phyloP scores from a whole-genome alignment of 768 basidiomycete species.

The Lactifluus piperatus region DNA sequence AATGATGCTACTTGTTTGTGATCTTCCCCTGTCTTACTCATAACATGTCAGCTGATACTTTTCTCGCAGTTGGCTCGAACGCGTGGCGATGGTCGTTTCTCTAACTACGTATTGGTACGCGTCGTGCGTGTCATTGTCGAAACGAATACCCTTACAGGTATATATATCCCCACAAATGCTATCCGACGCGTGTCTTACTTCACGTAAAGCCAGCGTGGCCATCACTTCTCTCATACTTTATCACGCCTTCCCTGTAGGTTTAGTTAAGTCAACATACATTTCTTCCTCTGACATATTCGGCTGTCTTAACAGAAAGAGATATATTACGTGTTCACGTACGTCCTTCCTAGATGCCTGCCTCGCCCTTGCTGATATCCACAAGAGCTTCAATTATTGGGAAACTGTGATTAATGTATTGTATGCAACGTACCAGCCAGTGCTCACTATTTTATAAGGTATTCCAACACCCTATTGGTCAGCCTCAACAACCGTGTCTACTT shows the following conservation, averaged over 20 bases:
- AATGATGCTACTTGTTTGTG: too few relatives aligned
- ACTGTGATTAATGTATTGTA: slow-evolving; percentile 1
- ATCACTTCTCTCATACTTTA: slow-evolving; percentile 1
- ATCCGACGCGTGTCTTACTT: background rate
- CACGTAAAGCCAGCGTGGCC: slow-evolving; percentile 1
- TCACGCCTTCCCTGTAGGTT: slow-evolving; percentile 6
- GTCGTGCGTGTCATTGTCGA: too few relatives aligned
- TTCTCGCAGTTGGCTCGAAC: too few relatives aligned
- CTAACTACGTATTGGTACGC: too few relatives aligned
- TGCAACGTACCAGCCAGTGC: background rate
- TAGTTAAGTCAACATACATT: background rate
- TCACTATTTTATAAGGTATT: slow-evolving; percentile 6
- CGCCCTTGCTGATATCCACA: background rate
- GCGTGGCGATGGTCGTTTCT: too few relatives aligned
- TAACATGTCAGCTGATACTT: background rate
- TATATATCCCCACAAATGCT: background rate
- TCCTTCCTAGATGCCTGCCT: background rate
- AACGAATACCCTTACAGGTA: background rate
- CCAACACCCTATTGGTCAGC: slow-evolving; percentile 21
- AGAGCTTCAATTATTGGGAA: slow-evolving; percentile 21
- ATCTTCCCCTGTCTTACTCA: too few relatives aligned
- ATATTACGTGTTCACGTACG: slow-evolving; percentile 12
- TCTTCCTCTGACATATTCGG: background rate
- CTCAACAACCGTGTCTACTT: too few relatives aligned
- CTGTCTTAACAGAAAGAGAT: slow-evolving; percentile 1